These are phyloP conservation scores for Iris pallida DNA, from an alignment of 116 monocot species.

Conservation along the genomic window DNA sequence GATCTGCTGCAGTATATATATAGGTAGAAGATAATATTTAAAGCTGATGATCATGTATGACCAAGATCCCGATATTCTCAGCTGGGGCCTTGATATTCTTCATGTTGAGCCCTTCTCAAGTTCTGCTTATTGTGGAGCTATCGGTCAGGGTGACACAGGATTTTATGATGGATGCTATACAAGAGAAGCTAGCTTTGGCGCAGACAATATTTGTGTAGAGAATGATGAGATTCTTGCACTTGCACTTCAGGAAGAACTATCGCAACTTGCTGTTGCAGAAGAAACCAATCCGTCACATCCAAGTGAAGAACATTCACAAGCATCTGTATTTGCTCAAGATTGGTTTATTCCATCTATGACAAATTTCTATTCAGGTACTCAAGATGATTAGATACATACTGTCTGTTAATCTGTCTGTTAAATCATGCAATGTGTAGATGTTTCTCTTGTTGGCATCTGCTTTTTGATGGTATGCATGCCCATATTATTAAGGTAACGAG, in stretches of 20 bases:
- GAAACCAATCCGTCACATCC: slow-evolving; percentile 40
- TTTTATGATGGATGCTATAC: slow-evolving; percentile 41
- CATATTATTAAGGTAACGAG: slow-evolving; percentile 6
- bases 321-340: slow-evolving; percentile 56
- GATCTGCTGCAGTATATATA: slow-evolving; percentile 2
- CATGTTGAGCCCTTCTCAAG: slow-evolving; percentile 42
- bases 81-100: slow-evolving; percentile 69
- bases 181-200: slow-evolving; percentile 37
- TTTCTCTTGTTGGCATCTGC: slow-evolving; percentile 5
- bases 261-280: slow-evolving; percentile 63
- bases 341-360: slow-evolving; percentile 47
- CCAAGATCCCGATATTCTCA: slow-evolving; percentile 68
- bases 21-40: slow-evolving; percentile 5
- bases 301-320: slow-evolving; percentile 48
- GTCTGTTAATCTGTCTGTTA: neutral
- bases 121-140: slow-evolving; percentile 46
- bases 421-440: neutral
- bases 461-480: neutral
- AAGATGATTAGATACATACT: neutral
- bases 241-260: slow-evolving; percentile 61
- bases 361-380: slow-evolving; percentile 43
- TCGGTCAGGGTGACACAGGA: slow-evolving; percentile 25
- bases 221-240: slow-evolving; percentile 54
- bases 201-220: slow-evolving; percentile 25
- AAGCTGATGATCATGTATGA: slow-evolving; percentile 64